A percentile compares a stretch with the other conserved stretches of the same genome.
Evolutionary conservation across 441 rosid species (phyloP).

Genomic region (Mallotus repandus): DNA sequence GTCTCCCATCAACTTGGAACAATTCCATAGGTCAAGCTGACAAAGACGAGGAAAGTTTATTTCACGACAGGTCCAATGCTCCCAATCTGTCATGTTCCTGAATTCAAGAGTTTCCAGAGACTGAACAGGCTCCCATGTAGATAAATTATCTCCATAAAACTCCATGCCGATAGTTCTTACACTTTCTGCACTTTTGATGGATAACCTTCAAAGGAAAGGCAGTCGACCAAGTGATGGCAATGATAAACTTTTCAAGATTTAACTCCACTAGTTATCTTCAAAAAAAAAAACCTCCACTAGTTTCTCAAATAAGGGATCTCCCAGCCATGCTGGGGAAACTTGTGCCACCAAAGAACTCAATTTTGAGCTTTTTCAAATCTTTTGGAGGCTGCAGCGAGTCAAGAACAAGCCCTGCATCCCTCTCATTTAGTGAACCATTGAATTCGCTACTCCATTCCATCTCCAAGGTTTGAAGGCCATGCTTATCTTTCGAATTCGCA

Average conservation of each 20-base stretch:
- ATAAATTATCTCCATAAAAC: too few species aligned
- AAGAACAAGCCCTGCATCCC: not conserved
- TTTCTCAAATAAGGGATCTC: not conserved
- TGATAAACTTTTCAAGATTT: not conserved
- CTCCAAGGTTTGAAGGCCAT: not conserved
- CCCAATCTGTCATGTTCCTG: not conserved
- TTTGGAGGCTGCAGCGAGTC: slow-evolving; percentile 1
- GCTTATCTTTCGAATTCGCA: not conserved
- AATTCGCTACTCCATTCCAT: not conserved
- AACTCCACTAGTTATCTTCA: too few species aligned
- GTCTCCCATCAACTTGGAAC: not conserved
- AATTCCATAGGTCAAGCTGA: not conserved
- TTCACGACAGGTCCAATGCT: not conserved
- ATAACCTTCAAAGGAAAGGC: not conserved
- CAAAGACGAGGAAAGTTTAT: not conserved
- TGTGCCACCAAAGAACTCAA: not conserved
- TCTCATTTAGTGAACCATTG: not conserved
- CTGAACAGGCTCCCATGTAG: too few species aligned
- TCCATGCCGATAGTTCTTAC: too few species aligned
- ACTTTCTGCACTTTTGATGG: not conserved
- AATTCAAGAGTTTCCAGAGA: too few species aligned
- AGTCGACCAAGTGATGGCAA: slow-evolving; percentile 4
- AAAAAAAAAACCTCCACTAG: too few species aligned
- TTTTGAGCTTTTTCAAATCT: not conserved
- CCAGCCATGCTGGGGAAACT: slow-evolving; percentile 7